Evolutionary conservation across 495 filamentous ascomycete species (phyloP), one percentile per base, ranked within the genome.

Genomic region (Penicillium paradoxum): DNA sequence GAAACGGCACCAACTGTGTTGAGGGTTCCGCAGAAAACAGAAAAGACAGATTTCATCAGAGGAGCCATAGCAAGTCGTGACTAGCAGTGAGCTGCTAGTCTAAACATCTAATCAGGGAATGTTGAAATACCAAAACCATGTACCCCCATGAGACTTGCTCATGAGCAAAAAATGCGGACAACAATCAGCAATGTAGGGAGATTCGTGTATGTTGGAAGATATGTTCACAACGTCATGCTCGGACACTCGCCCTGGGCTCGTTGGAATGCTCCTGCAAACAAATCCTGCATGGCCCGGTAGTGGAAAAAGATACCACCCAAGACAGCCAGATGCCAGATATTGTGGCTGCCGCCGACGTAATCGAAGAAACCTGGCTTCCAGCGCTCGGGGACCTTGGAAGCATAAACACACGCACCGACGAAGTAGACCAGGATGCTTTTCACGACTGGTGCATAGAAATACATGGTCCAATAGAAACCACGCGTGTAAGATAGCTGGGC

Each of bases 271-370:
- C 77, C 75, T 0, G 86, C 74, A 59, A 99, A 99, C 62, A 99
- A 90, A 41, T 90, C 82, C 63, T 96, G 89, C 93, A 99, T 97
- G 21, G 93, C 93, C 21, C 78, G 75, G 66, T 97, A 99, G 72
- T 99, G 93, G 66, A 92, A 97, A 6, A 97, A 69, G 42, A 99
- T 99, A n/a, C 93, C 93, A 17, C 91, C 88, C 22, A 99, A 71
- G 21, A 99, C 93, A 18, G 95, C 95, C 36, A 96, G 68, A 69
- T 99, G 93, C 93, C 95, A 99, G 21, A 97, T 83, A 70, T 99
- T 99, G 70, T 99, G 93, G 66, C 86, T 90, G 44, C 88, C 90
- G 22, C 95, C 95, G 27, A 93, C 74, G 68, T 95, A 99, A 68
- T 99, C 93, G 58, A 97, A 97, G 59, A 82, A 80, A 36, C 93